Base-by-base conservation (phyloP, 1,139 yeast species). In the Suzukiozyma palmioleophila region DNA sequence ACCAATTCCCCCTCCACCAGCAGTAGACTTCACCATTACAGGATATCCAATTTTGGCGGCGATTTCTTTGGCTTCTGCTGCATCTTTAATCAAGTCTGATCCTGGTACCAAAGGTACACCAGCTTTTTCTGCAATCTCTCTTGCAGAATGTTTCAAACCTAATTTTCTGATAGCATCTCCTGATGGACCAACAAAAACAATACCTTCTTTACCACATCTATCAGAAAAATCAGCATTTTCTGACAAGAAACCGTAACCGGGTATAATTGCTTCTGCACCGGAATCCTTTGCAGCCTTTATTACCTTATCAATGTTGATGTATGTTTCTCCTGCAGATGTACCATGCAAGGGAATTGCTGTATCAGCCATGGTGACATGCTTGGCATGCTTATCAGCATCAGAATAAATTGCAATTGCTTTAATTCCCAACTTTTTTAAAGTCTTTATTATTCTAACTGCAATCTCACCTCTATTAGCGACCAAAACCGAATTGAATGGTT, bases 1-100 rank as follows among this genome's bases (percentile, higher is more conserved):
- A 48, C 98, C 98, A 55, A 90, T 92, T 64, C 98, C 98, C 61
- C 98, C 98, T 54, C 98, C 98, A 60, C 98, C 98, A 27, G 97
- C 97, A 45, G 97, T 90, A 15, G 96, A 85, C 64, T 92, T 92
- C 39, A 92, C 86, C 97, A 92, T 92, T 33, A 92, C 78, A 21
- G 98, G 97, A 55, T 87, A 92, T 46, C 81, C 88, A 41, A 92
- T 72, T 50, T 77, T 68, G 16, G 77, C 81, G n/a, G 97, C 97
- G 47, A 83, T 77, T 44, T 67, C 73, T 43, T 72, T 69, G 3
- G 97, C 97, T 53, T 86, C 96, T 15, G 73, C 73, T 7, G 88
- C 73, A 44, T 77, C 68, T 3, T 75, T 69, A 31, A 92, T 79
- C 48, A 92, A 73, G 7, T 87, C 94, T 10, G 96, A 84, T 34